Conservation (phyloP, 768 basidiomycete genomes). For the Leccinum imitatum region DNA sequence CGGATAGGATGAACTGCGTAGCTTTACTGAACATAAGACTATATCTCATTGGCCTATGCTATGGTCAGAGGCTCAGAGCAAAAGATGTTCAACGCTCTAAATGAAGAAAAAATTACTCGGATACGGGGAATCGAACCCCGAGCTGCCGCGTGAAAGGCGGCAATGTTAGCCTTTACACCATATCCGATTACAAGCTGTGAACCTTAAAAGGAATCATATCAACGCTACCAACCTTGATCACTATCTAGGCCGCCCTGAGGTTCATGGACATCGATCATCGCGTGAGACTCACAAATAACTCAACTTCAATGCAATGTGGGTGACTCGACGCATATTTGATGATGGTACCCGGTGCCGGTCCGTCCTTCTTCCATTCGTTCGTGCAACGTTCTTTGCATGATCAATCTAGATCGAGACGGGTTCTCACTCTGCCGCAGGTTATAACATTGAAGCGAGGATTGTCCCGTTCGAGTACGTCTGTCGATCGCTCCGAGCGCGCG, state of each 20-base stretch:
- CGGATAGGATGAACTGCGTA: too few species aligned
- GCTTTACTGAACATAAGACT: too few species aligned
- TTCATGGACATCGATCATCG: neutral
- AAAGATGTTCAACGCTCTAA: too few species aligned
- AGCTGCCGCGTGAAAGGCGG: conserved; percentile 57
- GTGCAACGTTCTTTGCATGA: neutral
- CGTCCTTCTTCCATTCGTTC: neutral
- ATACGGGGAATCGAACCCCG: conserved; percentile 38
- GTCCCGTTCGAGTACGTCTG: too few species aligned
- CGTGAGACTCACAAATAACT: neutral
- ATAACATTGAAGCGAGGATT: too few species aligned
- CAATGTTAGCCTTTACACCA: conserved; percentile 70
- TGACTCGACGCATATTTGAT: neutral
- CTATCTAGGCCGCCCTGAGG: too few species aligned
- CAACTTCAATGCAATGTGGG: neutral
- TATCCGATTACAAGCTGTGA: conserved; percentile 36
- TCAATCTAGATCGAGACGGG: neutral
- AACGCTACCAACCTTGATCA: neutral
- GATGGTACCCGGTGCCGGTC: neutral
- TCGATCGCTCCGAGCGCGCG: neutral
- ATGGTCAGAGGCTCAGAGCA: too few species aligned
- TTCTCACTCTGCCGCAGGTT: neutral
- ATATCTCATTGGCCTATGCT: too few species aligned
- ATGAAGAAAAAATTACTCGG: conserved; percentile 15
- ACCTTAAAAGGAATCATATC: neutral